Conservation (phyloP, 495 filamentous ascomycete species). For the Penicillium paradoxum region DNA sequence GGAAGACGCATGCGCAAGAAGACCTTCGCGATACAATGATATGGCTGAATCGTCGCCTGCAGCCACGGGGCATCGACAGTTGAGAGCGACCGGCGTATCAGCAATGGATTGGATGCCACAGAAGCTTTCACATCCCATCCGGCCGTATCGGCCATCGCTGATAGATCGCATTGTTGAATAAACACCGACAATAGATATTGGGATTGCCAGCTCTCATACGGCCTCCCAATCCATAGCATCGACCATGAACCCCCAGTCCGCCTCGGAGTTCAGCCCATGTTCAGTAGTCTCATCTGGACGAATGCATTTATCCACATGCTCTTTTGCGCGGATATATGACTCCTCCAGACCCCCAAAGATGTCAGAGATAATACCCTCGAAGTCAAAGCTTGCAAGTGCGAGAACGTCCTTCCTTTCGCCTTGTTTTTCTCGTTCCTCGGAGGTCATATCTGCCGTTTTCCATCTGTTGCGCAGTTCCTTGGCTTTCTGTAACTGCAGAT, state of each 20-base stretch:
- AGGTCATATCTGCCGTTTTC: slow-evolving; percentile 52
- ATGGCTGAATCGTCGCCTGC: too few species aligned
- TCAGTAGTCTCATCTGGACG: slow-evolving; percentile 6
- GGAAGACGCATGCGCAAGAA: too few species aligned
- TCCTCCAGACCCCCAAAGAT: slow-evolving; percentile 38
- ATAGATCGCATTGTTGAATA: background rate
- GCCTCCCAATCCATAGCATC: slow-evolving; percentile 65
- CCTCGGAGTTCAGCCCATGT: slow-evolving; percentile 21
- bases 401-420: slow-evolving; percentile 9
- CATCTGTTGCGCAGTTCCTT: slow-evolving; percentile 64
- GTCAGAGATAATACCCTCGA: slow-evolving; percentile 47
- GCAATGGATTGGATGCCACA: too few species aligned
- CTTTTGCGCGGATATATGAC: slow-evolving; percentile 24
- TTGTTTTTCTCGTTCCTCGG: slow-evolving; percentile 30
- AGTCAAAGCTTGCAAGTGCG: slow-evolving; percentile 50
- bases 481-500: slow-evolving; percentile 47
- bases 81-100: too few species aligned
- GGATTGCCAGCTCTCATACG: slow-evolving; percentile 23
- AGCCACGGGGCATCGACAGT: too few species aligned
- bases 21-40: too few species aligned
- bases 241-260: slow-evolving; percentile 56
- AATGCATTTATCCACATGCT: slow-evolving; percentile 23
- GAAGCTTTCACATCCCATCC: too few species aligned
- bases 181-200: background rate
- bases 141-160: too few species aligned